Evolutionary conservation across 148 eudicot genomes (phyloP).

Genomic region (Chenopodium quinoa): DNA sequence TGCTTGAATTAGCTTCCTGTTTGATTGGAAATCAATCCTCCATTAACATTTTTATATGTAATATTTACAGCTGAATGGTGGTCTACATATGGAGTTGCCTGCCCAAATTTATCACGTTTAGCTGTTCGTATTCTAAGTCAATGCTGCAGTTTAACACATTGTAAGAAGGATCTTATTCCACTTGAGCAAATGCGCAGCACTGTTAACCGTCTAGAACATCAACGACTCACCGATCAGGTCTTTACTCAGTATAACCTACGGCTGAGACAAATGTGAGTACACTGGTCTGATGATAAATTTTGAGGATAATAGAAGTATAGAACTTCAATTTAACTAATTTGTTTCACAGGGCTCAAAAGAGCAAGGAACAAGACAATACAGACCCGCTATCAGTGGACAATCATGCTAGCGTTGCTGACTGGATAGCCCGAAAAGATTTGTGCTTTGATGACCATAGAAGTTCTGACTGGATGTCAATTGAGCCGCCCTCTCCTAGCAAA

Average conservation of each 20-base stretch:
- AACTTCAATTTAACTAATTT: conserved; percentile 1
- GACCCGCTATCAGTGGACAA: conserved; percentile 64
- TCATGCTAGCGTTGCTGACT: conserved; percentile 43
- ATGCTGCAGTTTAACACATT: conserved; percentile 65
- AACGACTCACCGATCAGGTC: conserved; percentile 70
- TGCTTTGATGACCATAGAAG: conserved; percentile 52
- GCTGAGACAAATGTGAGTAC: conserved; percentile 59
- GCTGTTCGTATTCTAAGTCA: conserved; percentile 87
- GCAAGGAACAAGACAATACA: conserved; percentile 46
- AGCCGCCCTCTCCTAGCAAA: conserved; percentile 49
- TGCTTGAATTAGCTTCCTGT: background rate
- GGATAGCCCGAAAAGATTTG: conserved; percentile 55
- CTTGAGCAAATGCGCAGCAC: conserved; percentile 61
- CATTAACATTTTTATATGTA: conserved; percentile 13
- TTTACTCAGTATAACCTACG: conserved; percentile 77
- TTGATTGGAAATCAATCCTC: background rate
- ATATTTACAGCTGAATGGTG: conserved; percentile 80
- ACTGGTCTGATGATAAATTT: background rate
- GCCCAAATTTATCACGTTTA: conserved; percentile 80
- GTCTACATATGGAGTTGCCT: conserved; percentile 88
- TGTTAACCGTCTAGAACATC: conserved; percentile 71
- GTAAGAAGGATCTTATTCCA: conserved; percentile 42
- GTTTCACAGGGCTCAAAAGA: conserved; percentile 44
- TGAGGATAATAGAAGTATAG: background rate
- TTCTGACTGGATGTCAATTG: conserved; percentile 68